Conservation (phyloP, 352 stramenopile genomes). For the Phytophthora cactorum region DNA sequence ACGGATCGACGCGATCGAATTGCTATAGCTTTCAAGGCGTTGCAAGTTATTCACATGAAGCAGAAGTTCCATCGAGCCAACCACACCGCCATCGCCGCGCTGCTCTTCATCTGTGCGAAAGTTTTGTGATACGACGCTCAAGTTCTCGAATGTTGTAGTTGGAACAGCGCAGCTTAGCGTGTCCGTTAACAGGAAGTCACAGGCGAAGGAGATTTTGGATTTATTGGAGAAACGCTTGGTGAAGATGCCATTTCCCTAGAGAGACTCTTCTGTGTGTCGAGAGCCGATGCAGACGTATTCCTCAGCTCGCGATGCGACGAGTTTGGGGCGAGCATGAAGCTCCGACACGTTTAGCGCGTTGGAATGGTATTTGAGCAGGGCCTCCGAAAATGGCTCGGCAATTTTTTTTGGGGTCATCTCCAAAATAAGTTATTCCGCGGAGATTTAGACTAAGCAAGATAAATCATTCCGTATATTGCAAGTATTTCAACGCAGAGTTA, state of each 20-base stretch:
- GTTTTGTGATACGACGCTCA: too few relatives aligned
- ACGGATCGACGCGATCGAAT: too few relatives aligned
- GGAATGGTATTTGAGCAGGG: neutral
- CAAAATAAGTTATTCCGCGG: too few relatives aligned
- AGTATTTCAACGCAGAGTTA: too few relatives aligned
- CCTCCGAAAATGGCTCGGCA: too few relatives aligned
- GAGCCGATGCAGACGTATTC: neutral
- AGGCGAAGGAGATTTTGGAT: constrained; percentile 9
- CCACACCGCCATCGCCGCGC: neutral
- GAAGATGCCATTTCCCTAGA: neutral
- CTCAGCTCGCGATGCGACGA: neutral
- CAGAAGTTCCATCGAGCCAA: neutral
- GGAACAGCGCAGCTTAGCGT: constrained; percentile 18
- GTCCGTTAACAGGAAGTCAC: constrained; percentile 22
- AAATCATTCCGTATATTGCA: too few relatives aligned
- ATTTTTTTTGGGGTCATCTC: too few relatives aligned
- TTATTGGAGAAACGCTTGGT: neutral
- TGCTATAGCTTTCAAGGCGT: too few relatives aligned
- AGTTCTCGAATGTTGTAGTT: constrained; percentile 17
- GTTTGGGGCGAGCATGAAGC: neutral
- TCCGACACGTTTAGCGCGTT: neutral
- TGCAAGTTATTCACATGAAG: too few relatives aligned
- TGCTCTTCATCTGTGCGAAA: neutral
- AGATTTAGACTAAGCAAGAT: too few relatives aligned
- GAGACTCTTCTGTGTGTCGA: neutral